Evolutionary conservation across 345 rosid species (phyloP).

Genomic region (Linum usitatissimum): DNA sequence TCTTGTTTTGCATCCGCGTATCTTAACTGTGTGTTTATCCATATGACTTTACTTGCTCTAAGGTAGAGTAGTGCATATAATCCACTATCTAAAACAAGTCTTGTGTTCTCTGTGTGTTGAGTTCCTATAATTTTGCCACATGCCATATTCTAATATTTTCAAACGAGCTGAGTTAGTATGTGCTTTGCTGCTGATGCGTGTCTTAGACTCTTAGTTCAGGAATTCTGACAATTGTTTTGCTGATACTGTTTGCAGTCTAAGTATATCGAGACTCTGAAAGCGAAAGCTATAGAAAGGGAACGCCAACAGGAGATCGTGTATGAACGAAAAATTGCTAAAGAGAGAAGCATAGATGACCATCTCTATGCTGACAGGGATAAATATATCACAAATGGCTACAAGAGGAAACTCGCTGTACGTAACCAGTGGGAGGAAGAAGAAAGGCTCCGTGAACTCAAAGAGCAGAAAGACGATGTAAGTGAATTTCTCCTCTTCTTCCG

Average conservation of each 20-base stretch:
- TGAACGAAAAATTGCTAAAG: constrained; percentile 76
- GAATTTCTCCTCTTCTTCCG: not conserved
- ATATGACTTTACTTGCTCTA: not conserved
- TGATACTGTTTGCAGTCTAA: constrained; percentile 42
- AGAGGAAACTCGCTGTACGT: constrained; percentile 79
- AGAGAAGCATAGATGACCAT: constrained; percentile 77
- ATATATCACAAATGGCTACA: constrained; percentile 66
- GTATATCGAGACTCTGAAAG: constrained; percentile 51
- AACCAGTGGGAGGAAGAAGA: constrained; percentile 70
- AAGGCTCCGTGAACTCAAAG: constrained; percentile 52
- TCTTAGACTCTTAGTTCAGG: no score
- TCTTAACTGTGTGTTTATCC: not conserved
- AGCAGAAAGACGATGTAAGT: constrained; percentile 89
- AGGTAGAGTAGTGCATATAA: not conserved
- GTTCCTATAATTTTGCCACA: not conserved
- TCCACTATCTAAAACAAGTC: no score
- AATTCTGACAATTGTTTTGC: not conserved
- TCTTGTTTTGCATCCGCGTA: not conserved
- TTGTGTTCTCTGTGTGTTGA: no score
- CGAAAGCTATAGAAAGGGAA: constrained; percentile 59
- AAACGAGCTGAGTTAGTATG: not conserved
- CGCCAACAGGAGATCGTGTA: constrained; percentile 67
- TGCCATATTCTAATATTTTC: not conserved
- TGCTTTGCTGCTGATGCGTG: not conserved
- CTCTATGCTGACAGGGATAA: constrained; percentile 78